phyloP scores from a whole-genome alignment of 164 flowering plant genomes.

The Akebia trifoliata region DNA sequence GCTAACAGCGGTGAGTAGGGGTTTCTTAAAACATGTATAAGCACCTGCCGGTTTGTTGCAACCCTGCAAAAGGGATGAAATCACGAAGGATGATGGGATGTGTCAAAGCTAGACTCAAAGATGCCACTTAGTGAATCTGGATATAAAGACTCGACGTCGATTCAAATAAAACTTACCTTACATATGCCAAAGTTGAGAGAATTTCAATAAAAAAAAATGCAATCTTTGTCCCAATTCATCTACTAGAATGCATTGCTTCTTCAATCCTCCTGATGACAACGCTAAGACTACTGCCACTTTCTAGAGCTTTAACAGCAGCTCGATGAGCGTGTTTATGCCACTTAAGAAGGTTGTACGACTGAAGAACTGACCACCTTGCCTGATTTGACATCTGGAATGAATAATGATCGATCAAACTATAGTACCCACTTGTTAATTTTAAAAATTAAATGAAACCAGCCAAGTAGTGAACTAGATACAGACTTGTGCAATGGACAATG shows the following conservation, averaged over 20 bases:
- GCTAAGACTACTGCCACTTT: slow-evolving; percentile 67
- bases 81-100: neutral
- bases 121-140: neutral
- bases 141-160: neutral
- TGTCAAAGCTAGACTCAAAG: no score
- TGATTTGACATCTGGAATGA: slow-evolving; percentile 83
- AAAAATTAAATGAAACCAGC: neutral
- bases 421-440: neutral
- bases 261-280: slow-evolving; percentile 72
- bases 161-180: neutral
- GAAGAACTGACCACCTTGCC: slow-evolving; percentile 93
- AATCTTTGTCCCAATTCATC: slow-evolving; percentile 19
- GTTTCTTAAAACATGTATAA: neutral
- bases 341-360: slow-evolving; percentile 87
- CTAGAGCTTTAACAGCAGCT: slow-evolving; percentile 82
- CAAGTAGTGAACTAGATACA: neutral
- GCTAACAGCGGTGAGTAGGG: neutral
- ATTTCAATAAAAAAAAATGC: neutral
- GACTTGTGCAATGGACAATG: slow-evolving; percentile 77
- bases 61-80: neutral
- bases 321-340: slow-evolving; percentile 78
- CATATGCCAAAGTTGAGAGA: neutral
- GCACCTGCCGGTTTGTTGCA: no score
- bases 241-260: slow-evolving; percentile 53
- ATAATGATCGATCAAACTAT: neutral